These are phyloP conservation scores for Rhytidiadelphus loreus DNA, from an alignment of 225 moss, liverwort and hornwort species.

Conservation along the genomic window DNA sequence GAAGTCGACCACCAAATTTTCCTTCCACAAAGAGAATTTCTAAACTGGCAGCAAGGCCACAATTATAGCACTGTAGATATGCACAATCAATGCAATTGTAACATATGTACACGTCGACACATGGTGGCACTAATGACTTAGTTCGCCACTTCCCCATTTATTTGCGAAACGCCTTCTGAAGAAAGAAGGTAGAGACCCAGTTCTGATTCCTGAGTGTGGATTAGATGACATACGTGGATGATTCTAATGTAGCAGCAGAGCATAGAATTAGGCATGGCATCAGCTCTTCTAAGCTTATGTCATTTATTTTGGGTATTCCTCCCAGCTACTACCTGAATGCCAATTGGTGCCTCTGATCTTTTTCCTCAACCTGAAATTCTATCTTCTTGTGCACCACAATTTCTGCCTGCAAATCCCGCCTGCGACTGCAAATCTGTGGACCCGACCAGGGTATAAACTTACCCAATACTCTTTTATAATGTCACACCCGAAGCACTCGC, in stretches of 20 bases:
- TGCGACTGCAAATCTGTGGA: not conserved
- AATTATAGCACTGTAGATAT: not conserved
- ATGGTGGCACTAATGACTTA: not conserved
- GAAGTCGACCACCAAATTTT: constrained; percentile 76
- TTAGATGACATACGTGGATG: not conserved
- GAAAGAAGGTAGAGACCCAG: not conserved
- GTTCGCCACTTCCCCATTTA: not conserved
- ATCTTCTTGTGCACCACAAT: not conserved
- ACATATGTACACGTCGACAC: not conserved
- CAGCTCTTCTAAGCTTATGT: not conserved
- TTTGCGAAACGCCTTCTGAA: not conserved
- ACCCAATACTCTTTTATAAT: too few relatives aligned
- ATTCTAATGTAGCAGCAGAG: not conserved
- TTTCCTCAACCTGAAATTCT: not conserved
- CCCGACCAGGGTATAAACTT: not conserved
- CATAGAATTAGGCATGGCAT: not conserved
- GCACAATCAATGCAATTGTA: constrained; percentile 3
- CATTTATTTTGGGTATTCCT: not conserved
- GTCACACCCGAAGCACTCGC: not conserved
- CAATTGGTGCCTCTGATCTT: not conserved
- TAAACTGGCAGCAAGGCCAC: not conserved
- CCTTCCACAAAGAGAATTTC: constrained; percentile 99
- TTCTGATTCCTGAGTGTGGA: not conserved
- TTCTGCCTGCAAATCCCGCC: not conserved
- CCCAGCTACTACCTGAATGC: not conserved